Evolutionary conservation across 768 basidiomycete species (phyloP), one percentile per base, ranked within the genome.

Genomic region (Russula olivacea): DNA sequence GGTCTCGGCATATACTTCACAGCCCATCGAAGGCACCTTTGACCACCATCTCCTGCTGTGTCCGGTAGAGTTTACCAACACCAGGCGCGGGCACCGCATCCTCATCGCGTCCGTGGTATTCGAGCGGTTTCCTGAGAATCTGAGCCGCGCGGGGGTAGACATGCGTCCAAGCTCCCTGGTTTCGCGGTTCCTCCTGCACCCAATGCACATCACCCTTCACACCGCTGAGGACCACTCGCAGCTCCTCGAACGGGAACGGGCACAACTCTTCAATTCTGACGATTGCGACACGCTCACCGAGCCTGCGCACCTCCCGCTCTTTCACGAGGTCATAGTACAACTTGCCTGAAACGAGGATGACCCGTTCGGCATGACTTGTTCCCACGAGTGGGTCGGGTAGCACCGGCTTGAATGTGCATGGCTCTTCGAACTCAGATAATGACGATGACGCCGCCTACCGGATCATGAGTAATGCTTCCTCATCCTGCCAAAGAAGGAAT

Each of bases 161-260:
- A 74, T 91, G 88, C 14, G 76, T 72, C 77, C 80, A 94, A 2
- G 88, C 83, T 2, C 93, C 93, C 73, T 95, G 93, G 71, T 97
- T 96, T 71, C 78, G 82, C 3, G 93, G 87, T 70, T 95, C 93
- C 70, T 95, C 93, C 71, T 97, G 93, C 19, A 91, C 76, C 85
- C 89, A 96, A 9, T 81, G 50, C 36, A 81, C 70, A 57, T 84
- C 79, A 4, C 68, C 65, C 0, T 74, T 66, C 0, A 74, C 79
- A 19, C 70, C 58, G 45, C 66, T 53, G 36, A 95, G 72, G 1
- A 76, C 76, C 3, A 76, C 69, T 4, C 72, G 70, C 0, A 94
- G 74, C 25, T 76, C 75, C 0, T 71, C 61, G 72, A 91, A 93
- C 0, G 94, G 93, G 83, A 97, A 96, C 0, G 93, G 94, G 8